Evolutionary conservation across 2,329 filamentous ascomycete genomes (phyloP).

Genomic region (Epichloe amarillans): DNA sequence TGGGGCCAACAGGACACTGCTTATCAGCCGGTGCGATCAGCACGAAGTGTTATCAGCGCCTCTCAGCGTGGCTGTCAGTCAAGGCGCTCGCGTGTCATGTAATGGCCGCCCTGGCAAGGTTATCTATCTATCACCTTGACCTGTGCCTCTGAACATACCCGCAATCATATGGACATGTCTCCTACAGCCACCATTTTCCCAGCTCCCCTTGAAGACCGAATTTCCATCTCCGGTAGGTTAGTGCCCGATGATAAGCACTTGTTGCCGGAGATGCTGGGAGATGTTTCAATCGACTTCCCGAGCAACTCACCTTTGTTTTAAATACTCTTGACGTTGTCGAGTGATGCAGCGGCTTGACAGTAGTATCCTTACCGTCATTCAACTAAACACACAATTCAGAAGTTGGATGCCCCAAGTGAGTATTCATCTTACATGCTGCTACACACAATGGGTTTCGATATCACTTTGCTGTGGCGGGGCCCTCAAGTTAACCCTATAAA

Average conservation of each 20-base stretch:
- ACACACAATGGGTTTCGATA: slow-evolving; percentile 15
- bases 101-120: background rate
- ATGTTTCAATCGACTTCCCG: background rate
- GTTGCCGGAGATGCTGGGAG: slow-evolving; percentile 5
- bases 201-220: background rate
- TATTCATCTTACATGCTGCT: background rate
- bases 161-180: background rate
- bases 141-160: background rate
- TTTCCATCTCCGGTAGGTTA: background rate
- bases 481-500: slow-evolving; percentile 76
- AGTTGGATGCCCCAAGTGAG: background rate
- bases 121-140: background rate
- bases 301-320: background rate
- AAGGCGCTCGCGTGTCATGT: background rate
- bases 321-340: background rate
- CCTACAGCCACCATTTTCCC: background rate
- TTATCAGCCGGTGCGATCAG: slow-evolving; percentile 1
- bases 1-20: background rate
- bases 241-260: background rate
- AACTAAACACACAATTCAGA: background rate
- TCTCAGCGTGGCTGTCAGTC: background rate
- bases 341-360: background rate
- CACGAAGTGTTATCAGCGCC: background rate
- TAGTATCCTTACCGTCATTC: background rate
- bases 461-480: slow-evolving; percentile 19